Evolutionary conservation across 164 flowering plant species (phyloP).

Genomic region (Hamamelis virginiana): DNA sequence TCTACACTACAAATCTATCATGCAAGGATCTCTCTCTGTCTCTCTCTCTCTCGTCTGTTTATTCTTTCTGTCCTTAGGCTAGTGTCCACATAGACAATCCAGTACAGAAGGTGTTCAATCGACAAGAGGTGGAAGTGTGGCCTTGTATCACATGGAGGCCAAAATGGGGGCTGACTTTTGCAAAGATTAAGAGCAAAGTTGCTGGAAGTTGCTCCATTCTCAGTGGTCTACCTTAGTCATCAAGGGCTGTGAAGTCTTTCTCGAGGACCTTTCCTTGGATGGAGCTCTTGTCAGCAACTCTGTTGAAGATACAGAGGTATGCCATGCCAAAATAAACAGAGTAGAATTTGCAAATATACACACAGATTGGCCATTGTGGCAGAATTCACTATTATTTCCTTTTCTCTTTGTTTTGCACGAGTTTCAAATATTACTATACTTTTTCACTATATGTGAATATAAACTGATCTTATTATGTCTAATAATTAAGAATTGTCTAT

Average conservation of each 20-base stretch:
- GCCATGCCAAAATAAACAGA: background rate
- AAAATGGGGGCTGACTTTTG: slow-evolving; percentile 76
- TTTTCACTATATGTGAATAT: no score
- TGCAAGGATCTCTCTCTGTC: background rate
- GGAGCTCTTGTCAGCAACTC: slow-evolving; percentile 75
- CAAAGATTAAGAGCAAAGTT: slow-evolving; percentile 73
- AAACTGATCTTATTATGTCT: no score
- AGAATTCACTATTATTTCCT: no score
- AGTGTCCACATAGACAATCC: slow-evolving; percentile 80
- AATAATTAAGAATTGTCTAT: no score
- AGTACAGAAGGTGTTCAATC: slow-evolving; percentile 56
- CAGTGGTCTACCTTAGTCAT: slow-evolving; percentile 73
- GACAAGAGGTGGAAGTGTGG: slow-evolving; percentile 97
- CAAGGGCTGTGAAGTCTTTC: slow-evolving; percentile 52
- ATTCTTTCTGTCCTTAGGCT: slow-evolving; percentile 43
- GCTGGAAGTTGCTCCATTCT: slow-evolving; percentile 60
- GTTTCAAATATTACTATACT: no score
- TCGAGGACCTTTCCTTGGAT: slow-evolving; percentile 76
- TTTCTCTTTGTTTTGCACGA: no score
- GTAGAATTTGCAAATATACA: no score
- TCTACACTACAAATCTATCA: no score
- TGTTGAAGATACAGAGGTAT: slow-evolving; percentile 76
- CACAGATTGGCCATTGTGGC: no score
- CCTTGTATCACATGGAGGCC: slow-evolving; percentile 87
- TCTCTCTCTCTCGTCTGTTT: background rate